phyloP scores from a whole-genome alignment of 2,329 filamentous ascomycete species.

The Chalara sp. region DNA sequence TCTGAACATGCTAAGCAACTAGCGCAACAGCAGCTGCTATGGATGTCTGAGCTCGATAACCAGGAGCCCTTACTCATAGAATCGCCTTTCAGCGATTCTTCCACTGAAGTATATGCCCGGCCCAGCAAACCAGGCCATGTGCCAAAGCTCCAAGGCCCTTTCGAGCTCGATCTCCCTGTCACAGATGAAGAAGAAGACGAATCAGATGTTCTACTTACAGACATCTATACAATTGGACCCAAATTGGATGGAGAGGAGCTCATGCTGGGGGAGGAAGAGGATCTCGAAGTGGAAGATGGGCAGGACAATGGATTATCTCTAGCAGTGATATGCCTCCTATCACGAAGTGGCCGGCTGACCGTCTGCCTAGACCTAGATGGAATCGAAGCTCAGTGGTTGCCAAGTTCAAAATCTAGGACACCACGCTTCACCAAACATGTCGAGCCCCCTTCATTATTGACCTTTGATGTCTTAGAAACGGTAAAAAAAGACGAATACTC shows the following conservation, averaged over 20 bases:
- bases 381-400: constrained; percentile 60
- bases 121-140: constrained; percentile 50
- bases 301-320: constrained; percentile 55
- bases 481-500: constrained; percentile 47
- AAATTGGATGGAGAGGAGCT: constrained; percentile 54
- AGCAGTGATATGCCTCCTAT: constrained; percentile 51
- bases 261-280: constrained; percentile 59
- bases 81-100: constrained; percentile 39
- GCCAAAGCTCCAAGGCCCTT: constrained; percentile 56
- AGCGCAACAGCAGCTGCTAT: constrained; percentile 58
- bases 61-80: constrained; percentile 55
- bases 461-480: constrained; percentile 57
- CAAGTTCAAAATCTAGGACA: constrained; percentile 42
- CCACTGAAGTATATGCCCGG: constrained; percentile 48
- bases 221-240: constrained; percentile 56
- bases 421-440: constrained; percentile 32
- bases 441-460: constrained; percentile 44
- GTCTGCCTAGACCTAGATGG: constrained; percentile 56
- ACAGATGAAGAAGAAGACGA: constrained; percentile 43
- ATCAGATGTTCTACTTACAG: constrained; percentile 48
- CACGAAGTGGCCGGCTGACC: constrained; percentile 53
- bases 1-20: constrained; percentile 47
- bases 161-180: constrained; percentile 42
- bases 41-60: constrained; percentile 60
- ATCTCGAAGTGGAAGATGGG: constrained; percentile 47